These are phyloP conservation scores for Apiospora saccharicola DNA, from an alignment of 2,329 filamentous ascomycete genomes.

Conservation along the genomic window DNA sequence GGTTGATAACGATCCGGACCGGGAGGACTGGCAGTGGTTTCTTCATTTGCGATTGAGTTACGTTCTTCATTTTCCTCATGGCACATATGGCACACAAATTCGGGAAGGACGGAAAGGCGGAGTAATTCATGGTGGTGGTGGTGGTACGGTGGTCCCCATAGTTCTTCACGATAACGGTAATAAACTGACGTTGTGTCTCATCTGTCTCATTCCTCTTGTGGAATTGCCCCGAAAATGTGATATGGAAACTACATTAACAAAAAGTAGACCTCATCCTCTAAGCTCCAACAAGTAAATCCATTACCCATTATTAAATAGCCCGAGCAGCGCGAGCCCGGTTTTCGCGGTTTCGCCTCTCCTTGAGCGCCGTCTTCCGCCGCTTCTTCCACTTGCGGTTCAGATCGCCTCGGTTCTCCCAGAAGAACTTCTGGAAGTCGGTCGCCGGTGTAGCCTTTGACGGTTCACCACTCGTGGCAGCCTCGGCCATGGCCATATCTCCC, in stretches of 20 bases:
- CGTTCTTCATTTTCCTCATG: neutral
- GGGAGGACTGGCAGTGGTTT: neutral
- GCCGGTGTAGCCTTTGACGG: constrained; percentile 31
- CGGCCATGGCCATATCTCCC: constrained; percentile 32
- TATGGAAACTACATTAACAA: neutral
- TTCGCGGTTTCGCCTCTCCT: constrained; percentile 72
- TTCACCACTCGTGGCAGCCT: constrained; percentile 20
- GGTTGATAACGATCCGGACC: neutral
- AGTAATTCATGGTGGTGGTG: neutral
- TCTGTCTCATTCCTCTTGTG: neutral
- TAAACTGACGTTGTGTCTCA: constrained; percentile 17
- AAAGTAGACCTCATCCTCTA: neutral
- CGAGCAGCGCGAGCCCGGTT: constrained; percentile 63
- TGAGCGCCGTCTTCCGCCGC: constrained; percentile 66
- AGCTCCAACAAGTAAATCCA: neutral
- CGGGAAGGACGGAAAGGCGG: neutral
- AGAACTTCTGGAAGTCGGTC: constrained; percentile 70
- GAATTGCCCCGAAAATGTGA: neutral
- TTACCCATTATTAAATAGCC: constrained; percentile 42
- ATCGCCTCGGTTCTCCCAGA: constrained; percentile 72
- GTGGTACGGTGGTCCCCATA: neutral
- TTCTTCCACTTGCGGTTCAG: constrained; percentile 72
- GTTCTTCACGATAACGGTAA: constrained; percentile 15
- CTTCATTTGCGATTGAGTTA: constrained; percentile 8
- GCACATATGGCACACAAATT: neutral